These are phyloP conservation scores for Schizophyllum commune DNA, from an alignment of 1,284 basidiomycete genomes.

Conservation along the genomic window DNA sequence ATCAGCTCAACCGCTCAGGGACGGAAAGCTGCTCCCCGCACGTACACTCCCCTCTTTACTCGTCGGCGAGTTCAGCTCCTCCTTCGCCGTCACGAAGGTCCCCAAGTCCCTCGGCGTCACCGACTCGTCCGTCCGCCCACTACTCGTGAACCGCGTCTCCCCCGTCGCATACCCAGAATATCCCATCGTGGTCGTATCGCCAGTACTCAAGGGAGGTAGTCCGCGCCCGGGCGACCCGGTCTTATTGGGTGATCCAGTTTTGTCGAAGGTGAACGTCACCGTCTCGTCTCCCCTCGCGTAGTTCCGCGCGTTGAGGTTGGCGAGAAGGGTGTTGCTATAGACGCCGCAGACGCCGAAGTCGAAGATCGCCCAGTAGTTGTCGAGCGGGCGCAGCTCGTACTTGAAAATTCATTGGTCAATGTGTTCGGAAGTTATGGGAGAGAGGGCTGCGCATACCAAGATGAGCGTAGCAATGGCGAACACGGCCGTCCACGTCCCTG, in stretches of 20 bases:
- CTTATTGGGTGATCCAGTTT: background rate
- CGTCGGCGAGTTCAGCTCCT: background rate
- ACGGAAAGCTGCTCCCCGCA: too few species aligned
- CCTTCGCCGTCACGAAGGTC: background rate
- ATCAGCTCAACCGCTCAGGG: too few species aligned
- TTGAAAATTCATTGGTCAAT: background rate
- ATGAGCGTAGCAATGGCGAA: constrained; percentile 1
- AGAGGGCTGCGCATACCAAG: background rate
- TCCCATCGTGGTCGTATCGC: background rate
- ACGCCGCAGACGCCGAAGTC: constrained; percentile 2
- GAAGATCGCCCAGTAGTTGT: constrained; percentile 1
- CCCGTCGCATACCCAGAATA: background rate
- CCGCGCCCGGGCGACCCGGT: too few species aligned
- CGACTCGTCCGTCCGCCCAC: background rate
- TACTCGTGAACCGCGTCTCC: background rate
- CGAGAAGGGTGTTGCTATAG: constrained; percentile 7
- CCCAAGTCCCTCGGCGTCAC: background rate
- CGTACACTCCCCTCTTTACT: too few species aligned
- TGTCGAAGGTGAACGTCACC: background rate
- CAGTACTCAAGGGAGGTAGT: background rate
- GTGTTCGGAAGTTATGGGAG: background rate
- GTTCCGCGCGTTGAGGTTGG: constrained; percentile 31
- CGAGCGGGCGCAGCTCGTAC: constrained; percentile 1
- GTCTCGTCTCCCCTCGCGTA: constrained; percentile 21
- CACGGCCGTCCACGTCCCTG: constrained; percentile 7